A percentile compares a stretch with the other conserved stretches of the same genome.
Conservation (phyloP, 2,329 filamentous ascomycete species). For the Blastomyces parvus region DNA sequence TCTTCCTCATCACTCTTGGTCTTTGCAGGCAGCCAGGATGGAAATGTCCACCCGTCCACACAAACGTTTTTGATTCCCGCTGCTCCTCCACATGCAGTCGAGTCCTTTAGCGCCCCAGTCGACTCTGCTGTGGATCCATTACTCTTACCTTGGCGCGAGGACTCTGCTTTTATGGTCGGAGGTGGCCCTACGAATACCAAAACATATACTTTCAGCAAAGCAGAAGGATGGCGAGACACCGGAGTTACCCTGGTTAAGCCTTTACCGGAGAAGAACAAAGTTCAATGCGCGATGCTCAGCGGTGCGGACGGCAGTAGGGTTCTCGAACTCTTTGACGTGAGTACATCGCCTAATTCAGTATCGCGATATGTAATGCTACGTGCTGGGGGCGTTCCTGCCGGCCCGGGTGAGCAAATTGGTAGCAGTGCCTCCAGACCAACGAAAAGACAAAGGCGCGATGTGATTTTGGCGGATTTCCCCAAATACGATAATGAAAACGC, state of each 20-base stretch:
- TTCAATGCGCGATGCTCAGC: constrained; percentile 56
- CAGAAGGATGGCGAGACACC: constrained; percentile 57
- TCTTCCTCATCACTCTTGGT: constrained; percentile 63
- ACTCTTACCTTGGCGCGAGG: constrained; percentile 63
- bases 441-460: constrained; percentile 40
- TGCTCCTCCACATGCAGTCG: constrained; percentile 53
- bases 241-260: constrained; percentile 54
- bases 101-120: constrained; percentile 48
- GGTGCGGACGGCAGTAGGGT: constrained; percentile 69
- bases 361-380: constrained; percentile 58
- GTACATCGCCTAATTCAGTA: constrained; percentile 63
- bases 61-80: constrained; percentile 68
- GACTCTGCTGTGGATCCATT: constrained; percentile 59
- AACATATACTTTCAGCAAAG: constrained; percentile 62
- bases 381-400: constrained; percentile 44
- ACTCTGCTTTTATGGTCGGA: constrained; percentile 63
- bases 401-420: constrained; percentile 43
- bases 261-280: constrained; percentile 49
- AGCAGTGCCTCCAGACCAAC: constrained; percentile 14
- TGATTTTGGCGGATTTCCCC: constrained; percentile 61
- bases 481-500: constrained; percentile 67
- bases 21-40: constrained; percentile 65
- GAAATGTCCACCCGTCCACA: constrained; percentile 49
- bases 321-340: constrained; percentile 69
- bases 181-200: constrained; percentile 56